These are phyloP conservation scores for Saturnispora diversa DNA, from an alignment of 805 yeast genomes.

Conservation along the genomic window DNA sequence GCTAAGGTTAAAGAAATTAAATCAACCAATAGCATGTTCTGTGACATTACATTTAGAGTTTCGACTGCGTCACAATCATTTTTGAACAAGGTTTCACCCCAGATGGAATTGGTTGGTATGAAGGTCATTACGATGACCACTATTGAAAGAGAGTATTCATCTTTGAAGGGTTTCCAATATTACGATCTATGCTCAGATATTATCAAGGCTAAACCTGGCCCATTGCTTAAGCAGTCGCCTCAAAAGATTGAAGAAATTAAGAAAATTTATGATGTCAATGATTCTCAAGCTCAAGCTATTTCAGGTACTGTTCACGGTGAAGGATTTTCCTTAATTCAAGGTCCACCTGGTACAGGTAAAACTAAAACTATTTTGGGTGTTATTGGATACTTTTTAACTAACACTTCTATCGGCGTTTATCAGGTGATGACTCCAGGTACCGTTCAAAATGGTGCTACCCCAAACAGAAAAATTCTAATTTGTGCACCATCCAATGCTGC, in stretches of 20 bases:
- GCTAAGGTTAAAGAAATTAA: constrained; percentile 77
- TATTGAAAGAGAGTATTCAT: constrained; percentile 83
- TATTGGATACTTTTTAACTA: constrained; percentile 64
- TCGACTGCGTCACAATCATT: constrained; percentile 40
- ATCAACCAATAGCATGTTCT: constrained; percentile 51
- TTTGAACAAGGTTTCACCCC: constrained; percentile 51
- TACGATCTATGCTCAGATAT: constrained; percentile 70
- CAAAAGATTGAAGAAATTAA: constrained; percentile 38
- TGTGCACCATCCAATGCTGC: constrained; percentile 99
- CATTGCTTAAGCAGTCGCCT: constrained; percentile 30
- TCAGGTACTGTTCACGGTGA: constrained; percentile 54
- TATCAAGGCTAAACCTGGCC: constrained; percentile 54
- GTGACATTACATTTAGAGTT: constrained; percentile 71
- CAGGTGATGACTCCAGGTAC: constrained; percentile 13
- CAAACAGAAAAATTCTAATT: constrained; percentile 56
- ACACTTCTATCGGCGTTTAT: constrained; percentile 11
- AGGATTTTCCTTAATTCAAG: constrained; percentile 91
- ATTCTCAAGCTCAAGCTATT: constrained; percentile 88
- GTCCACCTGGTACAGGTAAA: constrained; percentile 99
- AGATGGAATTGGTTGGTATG: constrained; percentile 57
- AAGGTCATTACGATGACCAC: constrained; percentile 83
- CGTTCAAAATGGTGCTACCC: constrained; percentile 6
- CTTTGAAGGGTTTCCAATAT: constrained; percentile 72
- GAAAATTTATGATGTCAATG: constrained; percentile 53
- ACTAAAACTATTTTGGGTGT: constrained; percentile 94